Conservation (phyloP, 78 protist genomes). For the Chrysochromulina parva region DNA sequence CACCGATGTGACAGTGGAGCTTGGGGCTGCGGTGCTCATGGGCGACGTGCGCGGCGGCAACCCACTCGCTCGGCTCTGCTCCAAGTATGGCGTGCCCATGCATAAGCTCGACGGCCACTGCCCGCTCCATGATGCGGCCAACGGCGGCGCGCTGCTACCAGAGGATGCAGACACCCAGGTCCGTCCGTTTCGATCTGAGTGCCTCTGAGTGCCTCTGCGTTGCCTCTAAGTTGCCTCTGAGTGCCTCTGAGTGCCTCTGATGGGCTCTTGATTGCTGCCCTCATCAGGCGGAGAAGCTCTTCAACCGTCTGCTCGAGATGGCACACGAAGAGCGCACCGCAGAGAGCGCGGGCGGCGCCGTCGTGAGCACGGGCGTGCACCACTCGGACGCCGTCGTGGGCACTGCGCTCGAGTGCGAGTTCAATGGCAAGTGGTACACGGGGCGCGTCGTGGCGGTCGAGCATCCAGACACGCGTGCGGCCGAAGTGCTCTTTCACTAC, state of each 20-base stretch:
- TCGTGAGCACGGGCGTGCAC: no score
- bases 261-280: no score
- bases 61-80: slow-evolving; percentile 43
- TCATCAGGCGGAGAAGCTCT: neutral
- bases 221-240: no score
- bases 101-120: slow-evolving; percentile 14
- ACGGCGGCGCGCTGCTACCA: neutral
- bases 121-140: slow-evolving; percentile 3
- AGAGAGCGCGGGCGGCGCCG: no score
- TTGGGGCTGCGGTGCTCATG: slow-evolving; percentile 57
- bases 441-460: neutral
- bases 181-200: neutral
- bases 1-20: slow-evolving; percentile 22
- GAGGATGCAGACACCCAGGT: slow-evolving; percentile 16
- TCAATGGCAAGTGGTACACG: neutral
- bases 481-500: no score
- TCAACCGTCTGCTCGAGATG: slow-evolving; percentile 9
- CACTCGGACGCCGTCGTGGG: neutral
- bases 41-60: slow-evolving; percentile 54
- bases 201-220: no score
- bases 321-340: neutral
- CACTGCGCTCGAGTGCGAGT: neutral
- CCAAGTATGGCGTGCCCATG: slow-evolving; percentile 16
- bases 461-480: neutral
- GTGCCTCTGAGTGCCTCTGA: no score